Percentiles rank a stretch among this genome's conserved stretches.
Conservation (phyloP, 1,284 basidiomycete genomes). For the Clitocybe nebularis region DNA sequence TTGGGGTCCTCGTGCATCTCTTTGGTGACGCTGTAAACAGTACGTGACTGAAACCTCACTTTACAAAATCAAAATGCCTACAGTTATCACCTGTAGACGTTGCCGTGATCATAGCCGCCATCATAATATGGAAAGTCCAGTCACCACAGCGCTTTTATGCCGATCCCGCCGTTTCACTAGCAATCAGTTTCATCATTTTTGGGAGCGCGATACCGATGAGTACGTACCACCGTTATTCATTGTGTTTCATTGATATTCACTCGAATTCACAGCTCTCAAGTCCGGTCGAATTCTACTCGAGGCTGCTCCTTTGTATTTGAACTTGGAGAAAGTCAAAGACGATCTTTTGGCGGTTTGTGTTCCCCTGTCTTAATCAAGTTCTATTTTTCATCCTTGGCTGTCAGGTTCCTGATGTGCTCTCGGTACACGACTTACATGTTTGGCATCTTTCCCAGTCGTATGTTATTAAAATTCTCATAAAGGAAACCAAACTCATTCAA, state of each 20-base stretch:
- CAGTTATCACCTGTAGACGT: constrained; percentile 28
- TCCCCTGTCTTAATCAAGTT: constrained; percentile 8
- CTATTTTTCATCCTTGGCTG: background rate
- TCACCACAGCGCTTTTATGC: constrained; percentile 42
- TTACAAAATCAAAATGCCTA: too few relatives aligned
- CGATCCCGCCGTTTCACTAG: constrained; percentile 42
- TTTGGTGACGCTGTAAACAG: constrained; percentile 47
- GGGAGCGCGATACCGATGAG: constrained; percentile 44
- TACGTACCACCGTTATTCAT: constrained; percentile 20
- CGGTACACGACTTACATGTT: constrained; percentile 46
- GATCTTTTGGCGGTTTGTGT: constrained; percentile 37
- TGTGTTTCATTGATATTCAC: constrained; percentile 3
- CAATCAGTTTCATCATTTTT: constrained; percentile 44
- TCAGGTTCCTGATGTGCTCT: constrained; percentile 39
- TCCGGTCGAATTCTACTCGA: constrained; percentile 46
- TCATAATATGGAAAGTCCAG: constrained; percentile 40
- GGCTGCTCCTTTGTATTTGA: constrained; percentile 39
- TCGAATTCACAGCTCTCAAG: constrained; percentile 30
- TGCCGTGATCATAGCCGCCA: constrained; percentile 42
- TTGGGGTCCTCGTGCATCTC: constrained; percentile 42
- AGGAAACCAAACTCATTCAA: constrained; percentile 3
- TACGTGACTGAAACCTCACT: too few relatives aligned
- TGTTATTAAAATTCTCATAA: constrained; percentile 13
- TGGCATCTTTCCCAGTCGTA: constrained; percentile 49
- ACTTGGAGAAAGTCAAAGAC: constrained; percentile 42